These are phyloP conservation scores for Edaphochlamys debaryana DNA, from an alignment of 139 green algal genomes.

Conservation along the genomic window DNA sequence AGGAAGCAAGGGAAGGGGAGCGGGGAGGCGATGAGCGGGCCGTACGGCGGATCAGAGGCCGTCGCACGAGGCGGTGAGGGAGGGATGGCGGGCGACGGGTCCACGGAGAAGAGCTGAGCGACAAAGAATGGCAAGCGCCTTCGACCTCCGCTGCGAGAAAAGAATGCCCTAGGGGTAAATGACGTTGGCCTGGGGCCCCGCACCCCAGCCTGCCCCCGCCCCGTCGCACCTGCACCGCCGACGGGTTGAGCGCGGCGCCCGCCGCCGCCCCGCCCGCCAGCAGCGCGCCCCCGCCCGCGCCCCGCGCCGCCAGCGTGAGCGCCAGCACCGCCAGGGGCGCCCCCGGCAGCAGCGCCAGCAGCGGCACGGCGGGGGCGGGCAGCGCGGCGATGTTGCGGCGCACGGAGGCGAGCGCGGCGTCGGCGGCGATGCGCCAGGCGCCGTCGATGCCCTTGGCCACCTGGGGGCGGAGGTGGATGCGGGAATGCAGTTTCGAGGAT, in stretches of 20 bases:
- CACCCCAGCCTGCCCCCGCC: no score
- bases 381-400: constrained; percentile 13
- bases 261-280: not conserved
- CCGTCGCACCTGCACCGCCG: constrained; percentile 25
- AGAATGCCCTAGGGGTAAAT: no score
- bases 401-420: constrained; percentile 51
- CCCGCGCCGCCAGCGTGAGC: not conserved
- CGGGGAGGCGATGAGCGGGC: no score
- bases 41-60: no score
- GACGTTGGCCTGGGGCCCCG: no score
- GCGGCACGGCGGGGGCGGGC: not conserved
- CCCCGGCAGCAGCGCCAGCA: not conserved
- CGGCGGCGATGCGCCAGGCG: constrained; percentile 67
- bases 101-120: no score
- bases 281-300: not conserved
- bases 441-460: constrained; percentile 86
- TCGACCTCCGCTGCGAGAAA: no score
- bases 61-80: no score
- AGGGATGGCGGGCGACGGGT: no score
- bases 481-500: not conserved
- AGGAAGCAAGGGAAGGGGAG: not conserved
- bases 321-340: not conserved
- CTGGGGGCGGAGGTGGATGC: constrained; percentile 47
- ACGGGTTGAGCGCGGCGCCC: not conserved
- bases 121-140: no score